Base-by-base conservation (phyloP, 768 basidiomycete genomes). In the Pisolithus microcarpus region DNA sequence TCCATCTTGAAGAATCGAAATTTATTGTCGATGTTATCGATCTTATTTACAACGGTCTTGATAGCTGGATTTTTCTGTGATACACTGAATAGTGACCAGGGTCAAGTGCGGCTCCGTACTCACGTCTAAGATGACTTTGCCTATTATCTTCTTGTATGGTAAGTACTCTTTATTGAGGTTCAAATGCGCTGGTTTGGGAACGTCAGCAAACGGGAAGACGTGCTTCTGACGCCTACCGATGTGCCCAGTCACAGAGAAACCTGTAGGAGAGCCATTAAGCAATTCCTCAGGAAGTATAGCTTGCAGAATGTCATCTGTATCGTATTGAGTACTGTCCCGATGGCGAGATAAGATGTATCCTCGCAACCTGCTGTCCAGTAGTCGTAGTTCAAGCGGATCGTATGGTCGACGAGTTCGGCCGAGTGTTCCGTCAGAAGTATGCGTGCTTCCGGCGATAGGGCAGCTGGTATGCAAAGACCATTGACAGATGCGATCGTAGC, bases 1-100 rank as follows among this genome's bases (percentile, higher is more conserved):
- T 99, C 96, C 96, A 99, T 98, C 58, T 87, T 77, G 66, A 99
- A 99, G 56, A 93, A 86, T 18, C 96, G 83, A 65, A 93, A 99
- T 63, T 85, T 75, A 24, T 75, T 81, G 61, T 92, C 82, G 49
- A 97, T 97, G 37, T 69, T 81, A 57, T 94, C 81, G 34, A 96
- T 71, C 68, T 98, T 99, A 72, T 99, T 97, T 38, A 99, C 93
- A 2, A 98, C 92, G 0, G 95, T 98, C 59, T 76, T 77, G 38
- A 95, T 73, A 21, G 70, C 70, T 19, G 77, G 77, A 64, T 92
- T 93, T 89, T 99, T 98, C 93, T 96, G 56, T 8, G 39, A 3
- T 13, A 28, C 9, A 30, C 68, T 26, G 59, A 46, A 38, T 46
- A 36, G 42, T 49, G 28, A 34, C 36, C 48, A 36, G 15, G 7